Evolutionary conservation across 371 early-diverging fungal species (phyloP), one percentile per base, ranked within the genome.

Genomic region (Mucor plumbeus): DNA sequence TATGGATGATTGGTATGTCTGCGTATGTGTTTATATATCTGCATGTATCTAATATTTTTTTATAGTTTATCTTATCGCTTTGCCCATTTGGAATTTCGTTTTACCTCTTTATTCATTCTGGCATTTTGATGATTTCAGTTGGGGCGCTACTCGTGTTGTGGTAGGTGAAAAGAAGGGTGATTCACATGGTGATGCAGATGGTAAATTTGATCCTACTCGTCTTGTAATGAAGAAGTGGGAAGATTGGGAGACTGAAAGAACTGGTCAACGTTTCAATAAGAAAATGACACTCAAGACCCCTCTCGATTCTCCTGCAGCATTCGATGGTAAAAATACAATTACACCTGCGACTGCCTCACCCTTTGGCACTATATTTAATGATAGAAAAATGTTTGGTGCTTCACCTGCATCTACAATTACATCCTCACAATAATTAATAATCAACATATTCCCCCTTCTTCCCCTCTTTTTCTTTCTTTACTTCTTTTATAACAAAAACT

Each of bases 41-140:
- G 8, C 34, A 36, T 14, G 9, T 6, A 56, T 36, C 14, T 15
- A n/a, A 15, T 14, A 14, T 36, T 56, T 35, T 15, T 6, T 50
- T 21, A 4, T 81, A 80, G 78, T 88, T 0, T 88, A 85, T 53
- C 58, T 88, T 26, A 63, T 80, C 34, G 91, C 93, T 17, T 76
- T 97, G n/a, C 97, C 97, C 2, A 84, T 98, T n/a, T 98, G 99
- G 99, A 96, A 97, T 80, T 88, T 94, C 71, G 79, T 94, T 13
- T 85, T 98, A 17, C 98, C 98, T 5, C 67, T 92, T 0, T 97
- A 97, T 71, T 90, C 96, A 1, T 92, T 89, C 81, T 97, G 97
- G 97, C 93, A 94, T 73, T 93, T 96, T 80, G 97, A 97, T 70
- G 95, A 97, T 75, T 95, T 97, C 71, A 83, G 88, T 19, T 97